Evolutionary conservation across 108 stramenopile species (phyloP), one percentile per base, ranked within the genome.

Genomic region (Licmophora abbreviata): DNA sequence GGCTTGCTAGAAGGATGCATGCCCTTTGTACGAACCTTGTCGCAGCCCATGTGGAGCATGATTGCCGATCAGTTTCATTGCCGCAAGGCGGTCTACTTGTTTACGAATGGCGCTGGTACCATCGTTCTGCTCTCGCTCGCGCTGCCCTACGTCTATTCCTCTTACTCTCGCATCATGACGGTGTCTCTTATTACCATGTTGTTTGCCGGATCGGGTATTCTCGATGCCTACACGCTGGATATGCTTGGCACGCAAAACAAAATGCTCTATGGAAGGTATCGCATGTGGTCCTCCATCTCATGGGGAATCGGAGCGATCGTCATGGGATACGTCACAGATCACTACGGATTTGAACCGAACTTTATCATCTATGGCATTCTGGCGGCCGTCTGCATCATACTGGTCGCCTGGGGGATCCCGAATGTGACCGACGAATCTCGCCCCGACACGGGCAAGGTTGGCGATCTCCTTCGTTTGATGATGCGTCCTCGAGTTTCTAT

Each of bases 301-400:
- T 74, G 73, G 73, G 73, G 68, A 12, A 7, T 69, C 4, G 73
- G 73, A 26, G 56, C 64, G n/a, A 56, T 74, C n/a, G 38, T 69
- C 24, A 74, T 74, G 63, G 73, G 73, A 28, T 74, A 55, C 51
- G 18, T 65, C 12, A 74, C 73, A 4, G 73, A 74, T 31, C 48
- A 61, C 41, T 74, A 55, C 36, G 63, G 64, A 4, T 74, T 74
- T 66, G 64, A 65, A 26, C 56, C 51, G 30, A 74, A 74, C 59
- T 74, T 74, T 43, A 49, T 74, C 35, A 37, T 65, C 31, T 74
- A 62, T 58, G 73, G 63, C n/a, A 33, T 52, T 18, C 18, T 74
- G 49, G 50, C 49, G 17, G 12, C 54, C 24, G 24, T 61, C 28
- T 58, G 59, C 51, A 46, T 74, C 15, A 14, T 51, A 8, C 32